A percentile compares a stretch with the other conserved stretches of the same genome.
Evolutionary conservation across 176 grass and related monocot species (phyloP).

Genomic region (Paspalum notatum): DNA sequence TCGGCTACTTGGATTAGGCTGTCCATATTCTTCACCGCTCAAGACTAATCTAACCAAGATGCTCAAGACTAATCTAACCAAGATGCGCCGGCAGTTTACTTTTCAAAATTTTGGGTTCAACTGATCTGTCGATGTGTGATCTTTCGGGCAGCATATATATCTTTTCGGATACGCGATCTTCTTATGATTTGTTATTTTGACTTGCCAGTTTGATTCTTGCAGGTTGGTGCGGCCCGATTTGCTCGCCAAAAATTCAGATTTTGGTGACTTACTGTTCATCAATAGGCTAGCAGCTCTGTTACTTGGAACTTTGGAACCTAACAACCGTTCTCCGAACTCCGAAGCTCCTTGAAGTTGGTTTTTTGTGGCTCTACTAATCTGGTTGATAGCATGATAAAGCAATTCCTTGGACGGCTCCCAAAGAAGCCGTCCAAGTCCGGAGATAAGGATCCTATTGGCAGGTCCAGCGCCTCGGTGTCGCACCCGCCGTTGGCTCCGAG

Average conservation of each 20-base stretch:
- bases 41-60: neutral
- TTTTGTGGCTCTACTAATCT: constrained; percentile 8
- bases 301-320: neutral
- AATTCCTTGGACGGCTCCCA: constrained; percentile 71
- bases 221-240: constrained; percentile 32
- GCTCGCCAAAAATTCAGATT: neutral
- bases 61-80: neutral
- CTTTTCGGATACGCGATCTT: constrained; percentile 5
- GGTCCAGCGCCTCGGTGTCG: constrained; percentile 37
- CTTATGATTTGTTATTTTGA: neutral
- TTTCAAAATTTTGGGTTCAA: neutral
- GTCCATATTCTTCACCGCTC: neutral
- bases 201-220: constrained; percentile 7
- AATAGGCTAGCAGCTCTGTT: neutral
- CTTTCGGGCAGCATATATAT: neutral
- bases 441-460: constrained; percentile 59
- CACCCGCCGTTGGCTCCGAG: constrained; percentile 37
- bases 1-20: neutral
- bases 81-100: neutral
- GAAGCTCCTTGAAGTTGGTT: constrained; percentile 7
- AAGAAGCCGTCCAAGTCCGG: constrained; percentile 72
- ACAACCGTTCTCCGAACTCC: neutral
- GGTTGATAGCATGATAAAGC: constrained; percentile 75
- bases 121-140: constrained; percentile 19
- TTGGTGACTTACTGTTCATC: constrained; percentile 36